Base-by-base conservation (phyloP, 169 alveolate species). In the Plasmodium gonderi region DNA sequence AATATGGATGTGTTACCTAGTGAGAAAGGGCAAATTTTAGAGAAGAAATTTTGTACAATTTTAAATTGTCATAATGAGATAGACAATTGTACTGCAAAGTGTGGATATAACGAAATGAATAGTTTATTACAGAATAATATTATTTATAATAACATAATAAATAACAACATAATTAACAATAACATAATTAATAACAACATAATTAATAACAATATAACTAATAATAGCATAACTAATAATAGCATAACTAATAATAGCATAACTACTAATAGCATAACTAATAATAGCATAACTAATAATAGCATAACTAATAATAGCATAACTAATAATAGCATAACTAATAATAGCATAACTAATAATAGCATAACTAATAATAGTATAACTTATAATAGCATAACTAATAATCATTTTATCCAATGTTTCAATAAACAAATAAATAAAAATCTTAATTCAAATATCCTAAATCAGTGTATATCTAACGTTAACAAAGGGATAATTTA, bases 271-370 rank as follows among this genome's bases (percentile, higher is more conserved):
- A n/a, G n/a, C n/a, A n/a, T n/a, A n/a, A n/a, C n/a, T n/a, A n/a
- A n/a, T n/a, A n/a, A n/a, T n/a, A n/a, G n/a, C n/a, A n/a, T n/a
- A 67, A 67, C 20, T 23, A 75, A 75, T 42, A 75, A 44, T 44
- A 75, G 45, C 31, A 75, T 75, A 11, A 75, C 45, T 17, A 33
- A 80, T 23, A 74, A 74, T 17, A 80, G 49, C n/a, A 65, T 80
- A 20, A 80, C 49, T 4, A 80, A 80, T 68, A 80, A 80, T 64
- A 80, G 47, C 31, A 64, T 80, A 14, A 80, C 47, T 29, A 80
- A 64, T 69, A 80, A 80, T 45, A 80, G 49, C 31, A 80, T 80
- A 64, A 67, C 49, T n/a, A 60, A 6, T 47, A 67, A 80, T 23
- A 80, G 33, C 11, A 60, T 64, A 8, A 60, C 47, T 8, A 80